Evolutionary conservation across 2,329 filamentous ascomycete species (phyloP).

Genomic region (Aspergillus piperis): DNA sequence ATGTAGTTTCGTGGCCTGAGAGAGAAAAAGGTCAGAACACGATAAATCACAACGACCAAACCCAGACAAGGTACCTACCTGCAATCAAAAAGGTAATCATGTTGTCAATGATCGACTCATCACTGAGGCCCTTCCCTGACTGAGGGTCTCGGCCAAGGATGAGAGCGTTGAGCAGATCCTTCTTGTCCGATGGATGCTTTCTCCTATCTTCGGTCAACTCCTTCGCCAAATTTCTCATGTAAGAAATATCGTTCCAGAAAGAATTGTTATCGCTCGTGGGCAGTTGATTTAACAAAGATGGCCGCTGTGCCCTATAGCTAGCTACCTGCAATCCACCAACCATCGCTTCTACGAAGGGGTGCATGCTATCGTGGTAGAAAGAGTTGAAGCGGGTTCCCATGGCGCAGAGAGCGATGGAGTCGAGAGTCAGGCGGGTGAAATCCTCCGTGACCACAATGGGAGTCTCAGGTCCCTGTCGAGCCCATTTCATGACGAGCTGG

Average conservation of each 20-base stretch:
- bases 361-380: slow-evolving; percentile 68
- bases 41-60: not conserved
- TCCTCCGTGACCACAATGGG: slow-evolving; percentile 65
- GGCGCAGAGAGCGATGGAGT: slow-evolving; percentile 70
- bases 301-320: slow-evolving; percentile 53
- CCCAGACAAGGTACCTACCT: slow-evolving; percentile 34
- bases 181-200: slow-evolving; percentile 57
- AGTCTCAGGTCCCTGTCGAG: slow-evolving; percentile 53
- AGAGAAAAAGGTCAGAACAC: not conserved
- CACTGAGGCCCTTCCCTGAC: slow-evolving; percentile 65
- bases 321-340: slow-evolving; percentile 61
- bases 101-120: slow-evolving; percentile 66
- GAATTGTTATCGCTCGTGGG: slow-evolving; percentile 36
- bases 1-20: slow-evolving; percentile 69
- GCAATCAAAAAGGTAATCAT: slow-evolving; percentile 73
- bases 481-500: slow-evolving; percentile 46
- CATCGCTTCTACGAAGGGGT: slow-evolving; percentile 72
- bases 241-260: slow-evolving; percentile 35
- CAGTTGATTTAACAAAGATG: slow-evolving; percentile 50
- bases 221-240: slow-evolving; percentile 57
- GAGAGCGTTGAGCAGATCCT: slow-evolving; percentile 71
- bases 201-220: slow-evolving; percentile 64
- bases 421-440: slow-evolving; percentile 71
- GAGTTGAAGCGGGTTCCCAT: slow-evolving; percentile 75
- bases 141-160: slow-evolving; percentile 66